Base-by-base conservation (phyloP, 108 stramenopile genomes). In the Skeletonema menzelii region DNA sequence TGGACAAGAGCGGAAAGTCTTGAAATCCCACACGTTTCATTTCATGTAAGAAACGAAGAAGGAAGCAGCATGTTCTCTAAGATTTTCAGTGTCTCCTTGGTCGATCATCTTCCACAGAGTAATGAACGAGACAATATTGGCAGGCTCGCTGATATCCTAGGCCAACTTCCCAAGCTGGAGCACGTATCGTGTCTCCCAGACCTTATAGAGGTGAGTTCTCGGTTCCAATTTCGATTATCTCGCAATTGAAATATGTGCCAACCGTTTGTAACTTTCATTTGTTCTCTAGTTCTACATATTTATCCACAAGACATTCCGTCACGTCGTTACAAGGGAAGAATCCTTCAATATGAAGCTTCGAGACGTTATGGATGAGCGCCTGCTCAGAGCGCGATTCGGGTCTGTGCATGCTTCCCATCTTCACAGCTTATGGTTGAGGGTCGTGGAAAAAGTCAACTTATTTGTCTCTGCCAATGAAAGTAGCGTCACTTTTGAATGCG, bases 151-250 rank as follows among this genome's bases (percentile, higher is more conserved):
- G 10, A 17, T 13, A 60, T 69, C 44, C 27, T 69, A 1, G 24
- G 68, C 12, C 17, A 59, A 11, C 19, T 62, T 17, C 67, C 67
- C 26, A 56, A 8, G 13, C 57, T 75, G 34, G 59, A 69, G 34
- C 59, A 69, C 31, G 14, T 75, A 22, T 30, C 73, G 5, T 67
- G 44, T 27, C 73, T 75, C 19, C 73, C 73, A 26, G 73, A 75
- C 37, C 40, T 75, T 58, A 75, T 75, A 26, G 73, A 75, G 66
- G 69, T 70, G 40, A 70, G 69, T 70, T 22, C n/a, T 7, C 22
- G 49, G 49, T 53, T 22, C 5, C 8, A 53, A 22, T n/a, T 22
- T 49, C 5, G 2, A 4, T 53, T 53, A n/a, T 24, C 8, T 24
- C 22, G 5, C 20, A 0, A 22, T 10, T 53, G 49, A 47, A 47